Conservation (phyloP, 129 eudicot species). For the Gnaphalium uliginosum region DNA sequence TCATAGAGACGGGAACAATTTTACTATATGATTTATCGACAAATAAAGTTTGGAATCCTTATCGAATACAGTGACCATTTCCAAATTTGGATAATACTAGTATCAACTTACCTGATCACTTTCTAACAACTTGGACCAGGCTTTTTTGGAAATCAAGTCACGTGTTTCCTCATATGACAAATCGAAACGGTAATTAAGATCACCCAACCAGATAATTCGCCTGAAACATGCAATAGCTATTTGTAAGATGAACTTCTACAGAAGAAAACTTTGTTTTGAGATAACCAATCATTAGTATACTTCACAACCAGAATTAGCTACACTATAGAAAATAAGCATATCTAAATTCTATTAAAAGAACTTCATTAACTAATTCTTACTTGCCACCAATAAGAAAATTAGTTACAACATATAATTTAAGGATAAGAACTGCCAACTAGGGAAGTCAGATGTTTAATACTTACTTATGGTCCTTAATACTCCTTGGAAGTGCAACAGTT, state of each 20-base stretch:
- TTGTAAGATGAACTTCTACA: background rate
- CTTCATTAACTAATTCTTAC: no score
- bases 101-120: conserved; percentile 65
- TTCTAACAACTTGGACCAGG: conserved; percentile 71
- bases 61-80: background rate
- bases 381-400: no score
- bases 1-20: background rate
- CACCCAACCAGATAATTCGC: conserved; percentile 88
- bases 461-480: conserved; percentile 83
- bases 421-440: no score
- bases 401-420: no score
- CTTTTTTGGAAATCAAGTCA: conserved; percentile 68
- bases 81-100: background rate
- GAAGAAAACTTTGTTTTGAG: background rate
- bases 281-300: background rate
- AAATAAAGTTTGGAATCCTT: background rate
- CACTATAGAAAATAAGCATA: no score
- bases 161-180: conserved; percentile 70
- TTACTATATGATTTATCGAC: background rate
- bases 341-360: no score
- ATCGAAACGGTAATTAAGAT: conserved; percentile 81
- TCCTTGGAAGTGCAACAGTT: conserved; percentile 51
- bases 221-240: conserved; percentile 37
- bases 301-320: background rate
- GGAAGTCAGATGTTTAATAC: conserved; percentile 18